These are phyloP conservation scores for Aspergillus sclerotiicarbonarius DNA, from an alignment of 495 filamentous ascomycete genomes.

Conservation along the genomic window DNA sequence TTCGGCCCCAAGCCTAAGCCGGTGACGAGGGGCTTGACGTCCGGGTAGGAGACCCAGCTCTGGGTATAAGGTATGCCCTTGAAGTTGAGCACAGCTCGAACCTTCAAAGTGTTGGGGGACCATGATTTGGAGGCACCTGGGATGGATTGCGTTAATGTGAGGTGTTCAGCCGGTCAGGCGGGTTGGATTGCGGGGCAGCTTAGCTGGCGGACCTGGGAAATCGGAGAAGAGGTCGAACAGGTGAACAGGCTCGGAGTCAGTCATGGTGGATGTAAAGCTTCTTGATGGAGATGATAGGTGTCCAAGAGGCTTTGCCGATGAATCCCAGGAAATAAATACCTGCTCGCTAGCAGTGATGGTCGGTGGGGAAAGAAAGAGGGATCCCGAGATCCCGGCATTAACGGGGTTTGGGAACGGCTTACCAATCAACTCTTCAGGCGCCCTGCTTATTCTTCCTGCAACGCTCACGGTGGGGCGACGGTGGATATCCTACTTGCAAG, in stretches of 20 bases:
- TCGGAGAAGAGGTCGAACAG: slow-evolving; percentile 13
- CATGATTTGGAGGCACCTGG: slow-evolving; percentile 34
- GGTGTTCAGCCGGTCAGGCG: background rate
- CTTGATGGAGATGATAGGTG: no score
- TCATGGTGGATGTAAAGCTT: slow-evolving; percentile 6
- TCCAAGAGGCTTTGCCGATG: no score
- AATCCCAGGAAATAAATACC: no score
- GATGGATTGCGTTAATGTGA: background rate
- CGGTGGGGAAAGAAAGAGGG: no score
- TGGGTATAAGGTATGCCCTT: slow-evolving; percentile 39
- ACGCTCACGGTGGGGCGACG: no score
- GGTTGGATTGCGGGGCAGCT: background rate
- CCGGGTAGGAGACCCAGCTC: slow-evolving; percentile 38
- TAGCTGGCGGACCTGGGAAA: background rate
- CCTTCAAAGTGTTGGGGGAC: slow-evolving; percentile 39
- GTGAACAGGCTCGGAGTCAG: slow-evolving; percentile 6
- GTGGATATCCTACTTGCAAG: no score
- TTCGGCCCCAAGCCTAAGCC: slow-evolving; percentile 21
- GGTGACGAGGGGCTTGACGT: slow-evolving; percentile 30
- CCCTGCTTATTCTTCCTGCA: no score
- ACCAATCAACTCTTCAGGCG: no score
- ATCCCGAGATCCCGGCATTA: no score
- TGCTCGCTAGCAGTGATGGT: no score
- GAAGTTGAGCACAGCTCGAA: slow-evolving; percentile 35
- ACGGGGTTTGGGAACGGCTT: no score